Conservation (phyloP, 2,329 filamentous ascomycete genomes). For the Colletotrichum lupini region DNA sequence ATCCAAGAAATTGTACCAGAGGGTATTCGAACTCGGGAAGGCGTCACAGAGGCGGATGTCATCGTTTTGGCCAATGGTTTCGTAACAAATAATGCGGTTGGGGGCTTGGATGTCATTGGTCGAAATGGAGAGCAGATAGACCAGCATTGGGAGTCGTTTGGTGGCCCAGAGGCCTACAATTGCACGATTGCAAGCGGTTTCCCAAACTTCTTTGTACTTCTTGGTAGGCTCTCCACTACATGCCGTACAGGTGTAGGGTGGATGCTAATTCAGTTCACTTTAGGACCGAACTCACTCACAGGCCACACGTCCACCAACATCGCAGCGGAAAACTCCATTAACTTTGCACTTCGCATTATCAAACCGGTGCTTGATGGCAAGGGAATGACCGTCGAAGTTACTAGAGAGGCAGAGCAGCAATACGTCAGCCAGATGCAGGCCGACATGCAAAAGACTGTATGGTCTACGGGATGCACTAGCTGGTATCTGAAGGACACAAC, state of each 20-base stretch:
- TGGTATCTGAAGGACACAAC: constrained; percentile 48
- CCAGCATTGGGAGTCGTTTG: constrained; percentile 67
- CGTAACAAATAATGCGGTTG: constrained; percentile 64
- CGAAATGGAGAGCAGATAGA: constrained; percentile 59
- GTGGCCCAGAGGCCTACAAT: constrained; percentile 72
- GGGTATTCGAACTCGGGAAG: constrained; percentile 48
- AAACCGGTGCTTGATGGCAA: constrained; percentile 54
- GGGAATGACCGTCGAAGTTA: constrained; percentile 45
- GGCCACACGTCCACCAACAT: constrained; percentile 71
- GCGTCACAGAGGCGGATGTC: constrained; percentile 64
- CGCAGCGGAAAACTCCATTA: constrained; percentile 70
- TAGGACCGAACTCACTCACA: constrained; percentile 70
- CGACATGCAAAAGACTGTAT: constrained; percentile 46
- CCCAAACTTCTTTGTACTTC: constrained; percentile 73
- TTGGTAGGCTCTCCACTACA: constrained; percentile 47
- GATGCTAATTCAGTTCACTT: background rate
- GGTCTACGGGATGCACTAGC: constrained; percentile 45
- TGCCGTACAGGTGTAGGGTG: too few relatives aligned
- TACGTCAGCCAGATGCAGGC: constrained; percentile 47
- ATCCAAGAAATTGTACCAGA: constrained; percentile 58
- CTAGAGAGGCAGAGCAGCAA: constrained; percentile 46
- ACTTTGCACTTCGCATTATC: constrained; percentile 69
- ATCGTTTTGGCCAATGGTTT: constrained; percentile 73
- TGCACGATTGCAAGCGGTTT: constrained; percentile 68
- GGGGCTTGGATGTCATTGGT: constrained; percentile 64